phyloP scores from a whole-genome alignment of 352 stramenopile species.

The Pythium phragmiticola region DNA sequence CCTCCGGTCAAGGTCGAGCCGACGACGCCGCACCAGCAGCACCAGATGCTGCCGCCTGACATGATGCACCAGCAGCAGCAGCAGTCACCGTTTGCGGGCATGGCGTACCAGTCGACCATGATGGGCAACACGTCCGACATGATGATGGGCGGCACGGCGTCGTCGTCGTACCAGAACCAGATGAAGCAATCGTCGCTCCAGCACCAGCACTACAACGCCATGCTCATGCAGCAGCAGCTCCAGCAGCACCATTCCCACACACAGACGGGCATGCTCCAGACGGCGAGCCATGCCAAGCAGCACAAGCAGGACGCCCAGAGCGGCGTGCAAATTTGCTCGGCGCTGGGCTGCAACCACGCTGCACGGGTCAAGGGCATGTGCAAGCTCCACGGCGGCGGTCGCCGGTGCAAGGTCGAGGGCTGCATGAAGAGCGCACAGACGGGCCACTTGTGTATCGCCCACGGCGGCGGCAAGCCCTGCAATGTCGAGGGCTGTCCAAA shows the following conservation, averaged over 20 bases:
- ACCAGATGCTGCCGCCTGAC: constrained; percentile 51
- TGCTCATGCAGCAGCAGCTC: constrained; percentile 63
- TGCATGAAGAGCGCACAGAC: constrained; percentile 89
- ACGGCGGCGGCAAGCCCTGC: constrained; percentile 83
- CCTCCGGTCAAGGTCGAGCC: constrained; percentile 39
- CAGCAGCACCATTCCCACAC: constrained; percentile 25
- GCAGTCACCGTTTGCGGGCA: constrained; percentile 51
- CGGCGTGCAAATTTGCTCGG: constrained; percentile 64
- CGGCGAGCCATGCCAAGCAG: constrained; percentile 57
- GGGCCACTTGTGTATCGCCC: constrained; percentile 80
- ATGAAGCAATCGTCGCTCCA: constrained; percentile 21
- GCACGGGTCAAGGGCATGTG: constrained; percentile 85
- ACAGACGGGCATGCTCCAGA: constrained; percentile 18
- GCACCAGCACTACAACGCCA: constrained; percentile 54
- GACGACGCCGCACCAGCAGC: constrained; percentile 16
- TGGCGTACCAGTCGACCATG: constrained; percentile 57
- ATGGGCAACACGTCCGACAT: constrained; percentile 45
- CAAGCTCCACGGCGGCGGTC: constrained; percentile 78
- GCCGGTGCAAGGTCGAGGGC: constrained; percentile 83
- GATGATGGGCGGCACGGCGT: constrained; percentile 31
- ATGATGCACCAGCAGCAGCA: constrained; percentile 60
- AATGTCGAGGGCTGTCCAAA: constrained; percentile 84
- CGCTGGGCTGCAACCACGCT: constrained; percentile 75
- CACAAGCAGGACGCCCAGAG: constrained; percentile 50
- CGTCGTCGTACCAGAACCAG: constrained; percentile 8